Percentiles rank a stretch among this genome's conserved stretches.
phyloP scores from a whole-genome alignment of 192 early-diverging fungal genomes.

The Mortierella claussenii region DNA sequence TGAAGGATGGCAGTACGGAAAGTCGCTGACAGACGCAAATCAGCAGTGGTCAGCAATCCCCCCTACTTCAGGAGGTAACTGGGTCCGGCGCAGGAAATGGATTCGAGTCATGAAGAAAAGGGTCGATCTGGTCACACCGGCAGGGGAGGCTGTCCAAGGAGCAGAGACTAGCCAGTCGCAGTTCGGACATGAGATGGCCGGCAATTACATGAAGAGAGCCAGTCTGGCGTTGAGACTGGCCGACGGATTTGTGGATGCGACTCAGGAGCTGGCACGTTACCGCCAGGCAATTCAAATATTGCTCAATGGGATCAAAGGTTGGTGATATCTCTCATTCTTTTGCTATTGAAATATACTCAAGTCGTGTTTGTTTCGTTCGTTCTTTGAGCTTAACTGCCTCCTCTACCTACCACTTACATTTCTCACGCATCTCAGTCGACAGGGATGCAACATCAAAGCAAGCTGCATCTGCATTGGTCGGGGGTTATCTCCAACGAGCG shows the following conservation, averaged over 20 bases:
- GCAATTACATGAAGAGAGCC: conserved; percentile 34
- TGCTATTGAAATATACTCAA: too few species aligned
- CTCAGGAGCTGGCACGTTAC: conserved; percentile 58
- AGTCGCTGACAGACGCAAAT: conserved; percentile 64
- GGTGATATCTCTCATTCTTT: too few species aligned
- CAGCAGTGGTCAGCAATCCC: conserved; percentile 61
- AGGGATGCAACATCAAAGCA: conserved; percentile 59
- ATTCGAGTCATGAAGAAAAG: conserved; percentile 80
- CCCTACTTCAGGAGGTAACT: conserved; percentile 59
- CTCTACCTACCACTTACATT: too few species aligned
- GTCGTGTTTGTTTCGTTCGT: too few species aligned
- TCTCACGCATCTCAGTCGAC: too few species aligned
- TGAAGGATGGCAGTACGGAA: conserved; percentile 82
- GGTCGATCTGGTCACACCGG: conserved; percentile 47
- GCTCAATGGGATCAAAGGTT: conserved; percentile 73
- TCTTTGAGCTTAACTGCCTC: too few species aligned
- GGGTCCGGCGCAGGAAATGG: conserved; percentile 80
- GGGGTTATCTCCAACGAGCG: conserved; percentile 57
- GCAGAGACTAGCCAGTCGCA: neutral
- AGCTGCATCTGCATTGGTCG: conserved; percentile 57
- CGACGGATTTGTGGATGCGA: conserved; percentile 17
- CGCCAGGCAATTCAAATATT: conserved; percentile 73
- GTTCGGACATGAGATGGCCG: conserved; percentile 12
- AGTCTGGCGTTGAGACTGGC: conserved; percentile 32
- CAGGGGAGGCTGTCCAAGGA: conserved; percentile 10